phyloP scores from a whole-genome alignment of 2,329 filamentous ascomycete species.

The Thielaviopsis punctulata region DNA sequence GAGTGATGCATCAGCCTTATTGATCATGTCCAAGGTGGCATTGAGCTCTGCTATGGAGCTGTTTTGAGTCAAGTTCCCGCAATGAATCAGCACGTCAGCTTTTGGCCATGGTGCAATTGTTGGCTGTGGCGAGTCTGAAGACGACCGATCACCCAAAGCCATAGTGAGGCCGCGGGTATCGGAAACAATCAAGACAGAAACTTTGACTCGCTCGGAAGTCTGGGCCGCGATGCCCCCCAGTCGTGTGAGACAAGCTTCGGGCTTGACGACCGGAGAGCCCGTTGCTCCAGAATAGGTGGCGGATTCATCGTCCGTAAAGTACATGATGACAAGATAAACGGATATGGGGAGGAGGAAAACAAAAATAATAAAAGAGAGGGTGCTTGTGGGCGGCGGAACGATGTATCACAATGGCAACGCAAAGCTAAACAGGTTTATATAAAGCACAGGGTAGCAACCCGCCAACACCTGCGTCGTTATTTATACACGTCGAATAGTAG shows the following conservation, averaged over 20 bases:
- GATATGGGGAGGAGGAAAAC: not conserved
- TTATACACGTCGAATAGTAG: not conserved
- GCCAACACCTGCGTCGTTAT: too few species aligned
- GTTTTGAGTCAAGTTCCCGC: conserved; percentile 29
- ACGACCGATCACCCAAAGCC: not conserved
- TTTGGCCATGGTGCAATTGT: conserved; percentile 5
- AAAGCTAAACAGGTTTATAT: too few species aligned
- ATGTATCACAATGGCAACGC: not conserved
- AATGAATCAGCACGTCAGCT: conserved; percentile 31
- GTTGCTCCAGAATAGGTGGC: not conserved
- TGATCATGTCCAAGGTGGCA: conserved; percentile 22
- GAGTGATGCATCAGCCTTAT: conserved; percentile 23
- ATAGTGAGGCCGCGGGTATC: not conserved
- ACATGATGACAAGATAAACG: not conserved
- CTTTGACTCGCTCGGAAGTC: not conserved
- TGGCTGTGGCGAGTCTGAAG: not conserved
- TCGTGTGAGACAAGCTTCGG: not conserved
- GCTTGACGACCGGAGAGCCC: not conserved
- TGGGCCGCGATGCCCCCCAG: not conserved
- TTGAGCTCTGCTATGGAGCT: conserved; percentile 26
- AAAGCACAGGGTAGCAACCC: too few species aligned
- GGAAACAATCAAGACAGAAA: not conserved
- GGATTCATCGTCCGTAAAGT: not conserved
- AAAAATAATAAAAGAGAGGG: not conserved
- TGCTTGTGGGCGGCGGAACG: not conserved